These are phyloP conservation scores for Ogataea degrootiae DNA, from an alignment of 805 yeast species.

Conservation along the genomic window DNA sequence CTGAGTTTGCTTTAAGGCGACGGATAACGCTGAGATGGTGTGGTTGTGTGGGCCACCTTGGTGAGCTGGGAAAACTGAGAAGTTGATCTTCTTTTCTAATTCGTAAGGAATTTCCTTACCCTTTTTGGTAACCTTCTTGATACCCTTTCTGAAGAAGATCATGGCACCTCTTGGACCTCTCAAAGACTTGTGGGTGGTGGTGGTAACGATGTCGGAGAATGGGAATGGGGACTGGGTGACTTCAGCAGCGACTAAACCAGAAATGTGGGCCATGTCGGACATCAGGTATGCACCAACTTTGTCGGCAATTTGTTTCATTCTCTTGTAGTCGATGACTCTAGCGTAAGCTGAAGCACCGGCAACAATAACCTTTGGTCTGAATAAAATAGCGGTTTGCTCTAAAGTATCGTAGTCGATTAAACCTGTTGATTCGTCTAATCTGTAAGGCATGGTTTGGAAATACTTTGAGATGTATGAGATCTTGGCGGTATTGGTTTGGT, in stretches of 20 bases:
- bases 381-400: slow-evolving; percentile 83
- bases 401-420: slow-evolving; percentile 93
- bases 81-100: slow-evolving; percentile 91
- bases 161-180: slow-evolving; percentile 99
- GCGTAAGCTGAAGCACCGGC: slow-evolving; percentile 99
- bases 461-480: slow-evolving; percentile 94
- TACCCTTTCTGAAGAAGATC: slow-evolving; percentile 97
- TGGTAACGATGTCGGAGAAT: slow-evolving; percentile 95
- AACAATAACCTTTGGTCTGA: slow-evolving; percentile 93
- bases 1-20: slow-evolving; percentile 91
- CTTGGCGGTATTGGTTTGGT: slow-evolving; percentile 90
- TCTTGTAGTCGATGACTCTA: slow-evolving; percentile 91
- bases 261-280: slow-evolving; percentile 98
- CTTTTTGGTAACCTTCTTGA: slow-evolving; percentile 81
- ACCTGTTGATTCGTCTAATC: slow-evolving; percentile 89
- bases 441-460: slow-evolving; percentile 98
- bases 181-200: slow-evolving; percentile 97
- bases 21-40: slow-evolving; percentile 95
- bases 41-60: slow-evolving; percentile 99
- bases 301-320: slow-evolving; percentile 95
- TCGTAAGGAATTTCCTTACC: slow-evolving; percentile 91
- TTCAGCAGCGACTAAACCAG: slow-evolving; percentile 93
- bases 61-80: slow-evolving; percentile 99
- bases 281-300: slow-evolving; percentile 94
- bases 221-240: slow-evolving; percentile 96